Evolutionary conservation across 345 rosid species (phyloP), one percentile per base, ranked within the genome.

Genomic region (Turritis glabra): DNA sequence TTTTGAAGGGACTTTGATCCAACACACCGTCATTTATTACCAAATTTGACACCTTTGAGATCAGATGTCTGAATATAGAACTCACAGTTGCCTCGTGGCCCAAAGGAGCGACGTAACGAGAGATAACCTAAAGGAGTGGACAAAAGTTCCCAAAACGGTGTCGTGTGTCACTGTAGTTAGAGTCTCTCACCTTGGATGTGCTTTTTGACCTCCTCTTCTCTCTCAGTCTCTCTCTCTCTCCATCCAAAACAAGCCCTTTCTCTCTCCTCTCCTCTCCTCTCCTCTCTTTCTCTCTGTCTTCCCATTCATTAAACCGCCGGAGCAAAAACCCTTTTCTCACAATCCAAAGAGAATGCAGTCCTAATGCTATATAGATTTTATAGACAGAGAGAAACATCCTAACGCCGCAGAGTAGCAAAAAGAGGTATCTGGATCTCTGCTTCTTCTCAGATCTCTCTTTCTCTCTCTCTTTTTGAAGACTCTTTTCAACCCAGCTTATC

Each of bases 381-480:
- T 35, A 51, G 33, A 30, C 8, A 58, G 7, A 17, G 18, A 53
- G 41, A 62, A 69, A 44, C 51, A 26, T 30, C 23, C 3, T 35
- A 56, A 50, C 68, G 56, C 72, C 53, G 55, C 68, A 41, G 73
- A 64, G 80, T 64, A 64, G 47, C 15, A 23, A 22, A 71, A 32
- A 38, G 22, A 33, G 66, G 51, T 65, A 48, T 65, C 68, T 72
- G 50, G 73, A 72, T 77, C 77, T 72, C 58, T 77, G 26, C 5
- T 58, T 65, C 53, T 70, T 71, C 73, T 38, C 63, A 77, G 81
- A 77, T 77, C 81, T 77, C 71, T 73, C 32, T 43, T 67, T 58
- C 21, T 51, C 48, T 27, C 54, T 21, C 25, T 50, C 22, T 44
- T 8, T 18, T 27, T 21, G 10, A 69, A 51, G 56, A 76, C 72